Percentiles rank a stretch among this genome's conserved stretches.
These are phyloP conservation scores for Dactylonectria estremocensis DNA, from an alignment of 2,329 filamentous ascomycete species.

Conservation along the genomic window DNA sequence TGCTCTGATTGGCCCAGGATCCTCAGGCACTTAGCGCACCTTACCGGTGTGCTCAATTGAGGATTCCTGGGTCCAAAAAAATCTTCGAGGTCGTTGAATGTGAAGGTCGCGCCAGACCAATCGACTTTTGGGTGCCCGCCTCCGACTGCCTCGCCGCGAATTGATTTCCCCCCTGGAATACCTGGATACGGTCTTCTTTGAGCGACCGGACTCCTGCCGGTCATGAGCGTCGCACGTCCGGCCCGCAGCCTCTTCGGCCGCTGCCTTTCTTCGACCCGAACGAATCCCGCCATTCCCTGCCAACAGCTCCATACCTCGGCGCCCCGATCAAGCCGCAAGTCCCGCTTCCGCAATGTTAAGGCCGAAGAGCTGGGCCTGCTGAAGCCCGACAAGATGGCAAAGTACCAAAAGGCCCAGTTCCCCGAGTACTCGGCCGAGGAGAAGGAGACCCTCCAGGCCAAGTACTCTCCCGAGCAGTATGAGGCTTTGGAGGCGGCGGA, in stretches of 20 bases:
- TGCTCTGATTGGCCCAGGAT: slow-evolving; percentile 36
- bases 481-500: slow-evolving; percentile 87
- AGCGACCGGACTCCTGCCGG: slow-evolving; percentile 47
- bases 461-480: slow-evolving; percentile 87
- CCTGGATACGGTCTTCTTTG: slow-evolving; percentile 18
- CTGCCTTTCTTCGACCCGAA: slow-evolving; percentile 59
- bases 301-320: slow-evolving; percentile 68
- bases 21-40: slow-evolving; percentile 36
- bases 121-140: slow-evolving; percentile 28
- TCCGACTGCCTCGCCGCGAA: slow-evolving; percentile 26
- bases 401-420: slow-evolving; percentile 65
- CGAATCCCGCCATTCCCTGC: slow-evolving; percentile 49
- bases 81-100: slow-evolving; percentile 53
- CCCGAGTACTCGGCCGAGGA: slow-evolving; percentile 79
- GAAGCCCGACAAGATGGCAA: slow-evolving; percentile 59
- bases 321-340: slow-evolving; percentile 61
- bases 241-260: slow-evolving; percentile 68
- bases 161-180: slow-evolving; percentile 10
- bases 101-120: slow-evolving; percentile 33
- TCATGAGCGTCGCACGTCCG: slow-evolving; percentile 71
- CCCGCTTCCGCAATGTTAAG: slow-evolving; percentile 68
- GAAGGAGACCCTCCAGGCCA: slow-evolving; percentile 71
- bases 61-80: slow-evolving; percentile 49
- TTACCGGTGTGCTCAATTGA: slow-evolving; percentile 46
- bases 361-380: slow-evolving; percentile 67